Evolutionary conservation across 768 basidiomycete species (phyloP), one percentile per base, ranked within the genome.

Genomic region (Porpolomopsis calyptriformis): DNA sequence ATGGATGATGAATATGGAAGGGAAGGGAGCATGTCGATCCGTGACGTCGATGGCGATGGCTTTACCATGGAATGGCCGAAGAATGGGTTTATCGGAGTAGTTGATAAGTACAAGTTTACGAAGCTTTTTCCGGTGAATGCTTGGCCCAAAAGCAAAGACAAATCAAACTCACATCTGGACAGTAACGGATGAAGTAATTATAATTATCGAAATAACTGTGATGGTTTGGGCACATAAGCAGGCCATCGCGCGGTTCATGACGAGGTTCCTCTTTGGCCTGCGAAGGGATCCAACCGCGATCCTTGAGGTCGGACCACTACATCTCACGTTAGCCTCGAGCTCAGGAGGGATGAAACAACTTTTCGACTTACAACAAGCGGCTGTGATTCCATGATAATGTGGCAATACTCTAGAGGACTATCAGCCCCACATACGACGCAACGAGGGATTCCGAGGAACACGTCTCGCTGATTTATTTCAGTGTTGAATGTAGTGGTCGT

Each of bases 1-100:
- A 37, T 65, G 65, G 43, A 62, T 52, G 33, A 64, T 57, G 50
- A 66, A 63, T 16, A 63, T 43, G 40, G 58, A 49, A 31, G 62
- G 59, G 51, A 65, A 64, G 0, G 63, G 63, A 6, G 52, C 61
- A 46, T 60, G 23, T 2, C 4, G 43, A 43, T 67, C 53, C 10
- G 45, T 47, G 41, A 57, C 54, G 31, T 67, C 60, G 34, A 68
- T 55, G 39, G 56, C 61, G 22, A 63, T 50, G 18, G 58, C 63
- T 53, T 64, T 66, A n/a, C 61, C 60, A 38, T 67, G 65, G 40
- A 50, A 59, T 39, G 45, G 36, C 44, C 43, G 49, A 52, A 57
- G 50, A 34, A 22, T 2, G 4, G n/a, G 11, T 3, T 16, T 0
- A 43, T 41, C 47, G 35, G 61, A 57, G 39, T 58, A 63, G 50